These are phyloP conservation scores for Aphanomyces cochlioides DNA, from an alignment of 352 stramenopile species.

Conservation along the genomic window DNA sequence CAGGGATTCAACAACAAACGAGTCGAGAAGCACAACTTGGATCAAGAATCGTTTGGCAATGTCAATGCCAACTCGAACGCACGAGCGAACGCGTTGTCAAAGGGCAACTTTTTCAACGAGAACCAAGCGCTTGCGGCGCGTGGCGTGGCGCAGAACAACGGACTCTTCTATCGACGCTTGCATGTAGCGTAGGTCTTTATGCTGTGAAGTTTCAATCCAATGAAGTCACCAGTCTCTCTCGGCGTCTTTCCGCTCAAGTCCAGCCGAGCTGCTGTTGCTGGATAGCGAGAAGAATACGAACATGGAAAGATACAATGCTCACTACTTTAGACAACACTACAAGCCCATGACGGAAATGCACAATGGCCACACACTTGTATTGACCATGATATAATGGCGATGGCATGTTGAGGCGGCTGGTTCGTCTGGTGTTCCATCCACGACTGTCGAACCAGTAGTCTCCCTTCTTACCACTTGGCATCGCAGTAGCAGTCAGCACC, in stretches of 20 bases:
- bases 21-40: background rate
- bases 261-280: too few relatives aligned
- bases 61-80: background rate
- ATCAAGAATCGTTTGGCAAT: background rate
- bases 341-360: too few relatives aligned
- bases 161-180: background rate
- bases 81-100: background rate
- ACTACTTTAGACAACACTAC: too few relatives aligned
- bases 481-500: slow-evolving; percentile 3
- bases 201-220: too few relatives aligned
- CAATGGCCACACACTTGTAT: too few relatives aligned
- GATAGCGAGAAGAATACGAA: too few relatives aligned
- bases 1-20: background rate
- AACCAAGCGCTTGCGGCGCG: background rate
- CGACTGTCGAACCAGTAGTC: background rate
- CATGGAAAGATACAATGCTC: too few relatives aligned
- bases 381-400: background rate
- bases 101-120: background rate
- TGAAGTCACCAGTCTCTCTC: too few relatives aligned
- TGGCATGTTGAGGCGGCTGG: background rate
- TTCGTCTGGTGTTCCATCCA: background rate
- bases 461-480: background rate
- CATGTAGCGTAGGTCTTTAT: too few relatives aligned
- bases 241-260: too few relatives aligned
- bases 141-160: background rate